phyloP scores from a whole-genome alignment of 1,139 yeast species.

The Meyerozyma sp. region DNA sequence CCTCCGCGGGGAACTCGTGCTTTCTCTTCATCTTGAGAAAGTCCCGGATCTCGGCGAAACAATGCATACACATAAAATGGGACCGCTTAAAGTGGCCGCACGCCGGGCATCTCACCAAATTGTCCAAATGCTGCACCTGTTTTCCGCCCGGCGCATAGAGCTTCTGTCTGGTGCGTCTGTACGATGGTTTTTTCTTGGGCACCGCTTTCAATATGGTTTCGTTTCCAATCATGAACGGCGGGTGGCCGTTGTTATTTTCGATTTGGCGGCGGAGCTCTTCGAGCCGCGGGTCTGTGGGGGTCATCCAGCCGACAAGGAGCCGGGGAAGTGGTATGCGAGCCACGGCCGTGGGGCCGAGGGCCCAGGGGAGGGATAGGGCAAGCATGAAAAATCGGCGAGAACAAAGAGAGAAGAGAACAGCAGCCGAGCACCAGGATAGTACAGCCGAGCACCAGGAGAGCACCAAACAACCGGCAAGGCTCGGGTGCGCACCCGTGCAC shows the following conservation, averaged over 20 bases:
- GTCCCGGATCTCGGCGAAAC: conserved; percentile 74
- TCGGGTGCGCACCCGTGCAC: not conserved
- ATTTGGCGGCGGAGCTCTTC: conserved; percentile 27
- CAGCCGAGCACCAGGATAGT: not conserved
- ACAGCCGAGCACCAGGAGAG: not conserved
- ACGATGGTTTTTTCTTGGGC: conserved; percentile 90
- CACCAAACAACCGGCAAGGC: too few relatives aligned
- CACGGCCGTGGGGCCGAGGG: not conserved
- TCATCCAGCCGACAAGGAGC: not conserved
- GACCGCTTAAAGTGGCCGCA: conserved; percentile 91
- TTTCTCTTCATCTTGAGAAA: conserved; percentile 56
- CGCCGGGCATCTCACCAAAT: conserved; percentile 86
- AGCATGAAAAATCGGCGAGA: not conserved
- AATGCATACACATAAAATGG: conserved; percentile 88
- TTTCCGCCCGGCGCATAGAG: conserved; percentile 79
- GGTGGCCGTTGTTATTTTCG: conserved; percentile 20
- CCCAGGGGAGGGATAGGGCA: not conserved
- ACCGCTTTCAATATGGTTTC: conserved; percentile 75
- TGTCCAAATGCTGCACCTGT: conserved; percentile 69
- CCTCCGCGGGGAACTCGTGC: conserved; percentile 14
- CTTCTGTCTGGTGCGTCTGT: conserved; percentile 77
- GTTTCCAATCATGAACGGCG: conserved; percentile 42
- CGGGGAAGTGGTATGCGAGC: not conserved
- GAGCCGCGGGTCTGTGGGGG: conserved; percentile 18
- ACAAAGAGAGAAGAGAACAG: too few relatives aligned